Evolutionary conservation across 352 stramenopile species (phyloP), one percentile per base, ranked within the genome.

Genomic region (Blastocystis sp.): DNA sequence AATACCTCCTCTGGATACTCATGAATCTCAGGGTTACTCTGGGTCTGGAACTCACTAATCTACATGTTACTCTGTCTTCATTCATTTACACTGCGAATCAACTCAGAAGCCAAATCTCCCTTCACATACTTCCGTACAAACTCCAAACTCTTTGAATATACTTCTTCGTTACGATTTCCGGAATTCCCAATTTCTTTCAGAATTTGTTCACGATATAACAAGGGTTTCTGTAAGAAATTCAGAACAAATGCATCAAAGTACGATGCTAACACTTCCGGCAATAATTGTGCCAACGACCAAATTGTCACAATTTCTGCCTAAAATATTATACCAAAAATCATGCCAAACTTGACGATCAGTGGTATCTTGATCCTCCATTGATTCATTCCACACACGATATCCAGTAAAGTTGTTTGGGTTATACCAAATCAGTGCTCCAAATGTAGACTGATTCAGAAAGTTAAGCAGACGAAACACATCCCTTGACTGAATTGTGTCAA

Each of bases 191-290:
- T 16, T 2, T 86, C 57, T 16, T 90, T 43, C 1, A 89, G 5
- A 4, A 32, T 1, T 16, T 35, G 16, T 35, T 59, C 54, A 37
- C 71, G 71, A n/a, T 65, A 63, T 54, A 88, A 54, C 58, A 89
- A 57, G 1, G 89, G 89, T 49, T 90, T 88, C 46, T 88, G 80
- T 19, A 91, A 52, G 74, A 96, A 95, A 75, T 93, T 93, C 29
- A 92, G 93, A 0, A 96, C 91, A n/a, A 96, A 89, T 1, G 95
- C 89, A 27, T 94, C 71, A 67, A 96, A 96, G 77, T 95, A 96
- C 46, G 94, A 90, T 73, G 93, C 90, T 37, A 95, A 92, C 21
- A 92, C 92, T 7, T 89, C 89, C 1, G 94, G 93, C 42, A 97
- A 89, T 65, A 94, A 93, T 57, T 92, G 92, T 1, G 92, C 91